A percentile compares a stretch with the other conserved stretches of the same genome.
Conservation (phyloP, 495 filamentous ascomycete species). For the Aspergillus conjunctus region DNA sequence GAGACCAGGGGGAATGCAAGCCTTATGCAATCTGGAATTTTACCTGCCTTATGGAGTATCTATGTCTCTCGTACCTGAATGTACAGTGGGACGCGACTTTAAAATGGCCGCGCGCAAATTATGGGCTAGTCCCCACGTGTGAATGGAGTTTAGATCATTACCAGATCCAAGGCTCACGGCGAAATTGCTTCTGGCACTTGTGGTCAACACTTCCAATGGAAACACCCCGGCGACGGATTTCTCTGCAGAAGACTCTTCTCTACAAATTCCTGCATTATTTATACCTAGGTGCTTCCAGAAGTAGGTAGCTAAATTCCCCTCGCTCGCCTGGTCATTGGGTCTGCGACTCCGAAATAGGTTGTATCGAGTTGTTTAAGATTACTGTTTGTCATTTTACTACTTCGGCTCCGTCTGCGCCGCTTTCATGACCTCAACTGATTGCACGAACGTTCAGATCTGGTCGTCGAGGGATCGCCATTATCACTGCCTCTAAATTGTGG, state of each 20-base stretch:
- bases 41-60: no score
- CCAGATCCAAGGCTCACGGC: conserved; percentile 1
- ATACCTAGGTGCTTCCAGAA: no score
- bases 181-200: background rate
- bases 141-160: conserved; percentile 14
- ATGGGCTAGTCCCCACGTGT: conserved; percentile 12
- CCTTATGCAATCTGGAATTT: conserved; percentile 10
- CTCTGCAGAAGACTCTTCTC: background rate
- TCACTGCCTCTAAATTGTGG: background rate
- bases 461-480: background rate
- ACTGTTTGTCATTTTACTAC: no score
- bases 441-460: conserved; percentile 20
- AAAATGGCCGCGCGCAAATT: background rate
- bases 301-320: no score
- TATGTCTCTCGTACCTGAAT: no score
- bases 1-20: conserved; percentile 8
- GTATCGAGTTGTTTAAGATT: no score
- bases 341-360: no score
- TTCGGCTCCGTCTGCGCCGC: no score
- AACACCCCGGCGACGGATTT: no score
- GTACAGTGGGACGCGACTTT: background rate
- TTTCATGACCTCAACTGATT: conserved; percentile 8
- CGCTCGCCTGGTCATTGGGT: no score
- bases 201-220: background rate
- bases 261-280: background rate